Evolutionary conservation across 2,329 filamentous ascomycete species (phyloP).

Genomic region (Aspergillus japonicus): DNA sequence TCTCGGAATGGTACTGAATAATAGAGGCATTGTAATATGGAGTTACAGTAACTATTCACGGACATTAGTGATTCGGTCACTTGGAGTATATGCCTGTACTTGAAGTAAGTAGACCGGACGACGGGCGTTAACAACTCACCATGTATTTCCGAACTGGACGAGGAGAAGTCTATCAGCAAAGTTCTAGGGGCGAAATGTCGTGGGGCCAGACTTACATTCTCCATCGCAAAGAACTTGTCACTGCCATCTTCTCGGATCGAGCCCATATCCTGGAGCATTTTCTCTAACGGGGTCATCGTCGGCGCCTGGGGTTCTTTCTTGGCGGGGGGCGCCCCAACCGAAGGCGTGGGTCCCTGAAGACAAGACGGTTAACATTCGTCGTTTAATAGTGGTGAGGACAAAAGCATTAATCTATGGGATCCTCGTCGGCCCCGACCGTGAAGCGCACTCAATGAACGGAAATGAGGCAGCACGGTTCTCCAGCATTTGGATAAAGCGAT

Average conservation of each 20-base stretch:
- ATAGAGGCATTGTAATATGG: slow-evolving; percentile 94
- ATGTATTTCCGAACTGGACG: slow-evolving; percentile 89
- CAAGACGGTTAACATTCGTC: slow-evolving; percentile 19
- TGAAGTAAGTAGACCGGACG: no score
- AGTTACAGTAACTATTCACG: slow-evolving; percentile 83
- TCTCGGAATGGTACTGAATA: slow-evolving; percentile 93
- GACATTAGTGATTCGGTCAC: slow-evolving; percentile 7
- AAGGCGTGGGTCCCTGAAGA: slow-evolving; percentile 48
- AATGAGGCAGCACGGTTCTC: neutral
- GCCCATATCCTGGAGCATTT: slow-evolving; percentile 79
- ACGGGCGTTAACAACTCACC: slow-evolving; percentile 57
- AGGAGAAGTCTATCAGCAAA: slow-evolving; percentile 19
- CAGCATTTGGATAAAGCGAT: neutral
- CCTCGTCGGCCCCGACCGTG: neutral
- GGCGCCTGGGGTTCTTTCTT: slow-evolving; percentile 62
- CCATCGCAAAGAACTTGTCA: slow-evolving; percentile 97
- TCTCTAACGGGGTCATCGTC: slow-evolving; percentile 60
- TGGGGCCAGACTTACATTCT: slow-evolving; percentile 70
- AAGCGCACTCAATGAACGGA: neutral
- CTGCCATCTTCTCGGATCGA: slow-evolving; percentile 82
- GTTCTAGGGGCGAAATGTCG: neutral
- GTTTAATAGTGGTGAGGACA: neutral
- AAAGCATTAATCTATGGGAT: neutral
- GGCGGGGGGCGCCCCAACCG: slow-evolving; percentile 46
- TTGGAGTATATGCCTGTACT: neutral